These are phyloP conservation scores for Blastobotrys mokoenaii DNA, from an alignment of 805 yeast genomes.

Conservation along the genomic window DNA sequence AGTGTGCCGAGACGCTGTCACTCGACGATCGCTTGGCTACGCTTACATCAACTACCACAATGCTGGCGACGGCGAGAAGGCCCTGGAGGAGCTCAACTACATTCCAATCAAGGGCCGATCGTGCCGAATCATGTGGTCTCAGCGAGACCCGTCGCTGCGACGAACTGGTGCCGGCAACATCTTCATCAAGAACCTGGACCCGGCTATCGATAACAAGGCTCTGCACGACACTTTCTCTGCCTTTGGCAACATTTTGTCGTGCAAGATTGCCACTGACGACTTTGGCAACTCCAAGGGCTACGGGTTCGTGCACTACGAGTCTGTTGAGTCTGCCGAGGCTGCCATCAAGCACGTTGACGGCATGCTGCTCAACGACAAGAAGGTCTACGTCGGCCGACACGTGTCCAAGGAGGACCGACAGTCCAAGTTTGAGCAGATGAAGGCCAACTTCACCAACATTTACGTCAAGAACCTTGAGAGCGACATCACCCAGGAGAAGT, in stretches of 20 bases:
- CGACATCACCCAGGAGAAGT: constrained; percentile 47
- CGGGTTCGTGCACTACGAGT: constrained; percentile 95
- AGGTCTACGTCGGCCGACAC: constrained; percentile 93
- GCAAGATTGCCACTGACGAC: constrained; percentile 95
- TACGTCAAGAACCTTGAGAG: constrained; percentile 83
- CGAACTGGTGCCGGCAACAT: constrained; percentile 94
- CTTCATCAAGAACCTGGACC: constrained; percentile 96
- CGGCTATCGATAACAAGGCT: constrained; percentile 97
- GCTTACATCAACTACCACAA: constrained; percentile 96
- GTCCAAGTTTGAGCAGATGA: constrained; percentile 80
- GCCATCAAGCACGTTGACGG: constrained; percentile 98
- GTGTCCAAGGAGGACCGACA: constrained; percentile 88
- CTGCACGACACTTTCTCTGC: constrained; percentile 96
- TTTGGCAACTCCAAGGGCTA: constrained; percentile 88
- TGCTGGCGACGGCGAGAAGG: constrained; percentile 83
- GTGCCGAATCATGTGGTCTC: constrained; percentile 99
- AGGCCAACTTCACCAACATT: constrained; percentile 91
- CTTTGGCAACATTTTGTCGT: constrained; percentile 90
- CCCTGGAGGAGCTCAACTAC: constrained; percentile 93
- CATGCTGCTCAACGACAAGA: constrained; percentile 93
- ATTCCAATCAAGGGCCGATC: constrained; percentile 88
- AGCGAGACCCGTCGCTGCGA: constrained; percentile 94
- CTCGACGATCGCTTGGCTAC: constrained; percentile 94
- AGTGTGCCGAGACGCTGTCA: constrained; percentile 97
- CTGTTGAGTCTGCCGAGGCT: constrained; percentile 82